Percentiles rank a stretch among this genome's conserved stretches.
Evolutionary conservation across 2,329 filamentous ascomycete genomes (phyloP).

Genomic region (Calonectria hongkongensis): DNA sequence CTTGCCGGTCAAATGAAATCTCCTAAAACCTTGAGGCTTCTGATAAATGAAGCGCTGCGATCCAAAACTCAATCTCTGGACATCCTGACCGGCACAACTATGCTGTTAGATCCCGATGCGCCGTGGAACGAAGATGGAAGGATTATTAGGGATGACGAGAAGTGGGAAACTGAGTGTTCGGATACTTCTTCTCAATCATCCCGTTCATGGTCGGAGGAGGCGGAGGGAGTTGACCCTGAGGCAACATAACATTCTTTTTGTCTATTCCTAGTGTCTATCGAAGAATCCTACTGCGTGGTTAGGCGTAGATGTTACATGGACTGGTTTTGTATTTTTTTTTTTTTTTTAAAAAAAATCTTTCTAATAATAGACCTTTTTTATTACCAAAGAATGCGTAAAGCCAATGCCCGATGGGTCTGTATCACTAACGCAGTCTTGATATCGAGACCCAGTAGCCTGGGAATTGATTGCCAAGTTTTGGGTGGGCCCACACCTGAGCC

Average conservation of each 20-base stretch:
- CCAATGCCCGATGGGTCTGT: too few relatives aligned
- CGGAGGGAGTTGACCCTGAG: too few relatives aligned
- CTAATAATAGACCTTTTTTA: too few relatives aligned
- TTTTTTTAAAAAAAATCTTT: too few relatives aligned
- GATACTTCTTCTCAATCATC: neutral
- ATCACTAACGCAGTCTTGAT: too few relatives aligned
- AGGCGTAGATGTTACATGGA: too few relatives aligned
- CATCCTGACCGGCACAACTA: constrained; percentile 47
- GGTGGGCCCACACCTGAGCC: neutral
- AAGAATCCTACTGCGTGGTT: too few relatives aligned
- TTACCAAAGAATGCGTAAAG: too few relatives aligned
- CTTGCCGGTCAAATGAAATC: constrained; percentile 42
- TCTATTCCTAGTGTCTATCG: too few relatives aligned
- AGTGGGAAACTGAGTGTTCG: constrained; percentile 37
- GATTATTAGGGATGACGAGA: constrained; percentile 35
- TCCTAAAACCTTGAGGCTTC: constrained; percentile 43
- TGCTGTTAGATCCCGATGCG: constrained; percentile 42
- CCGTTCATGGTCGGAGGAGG: neutral
- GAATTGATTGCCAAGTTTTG: neutral
- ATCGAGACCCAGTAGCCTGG: neutral
- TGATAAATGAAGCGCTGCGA: constrained; percentile 42
- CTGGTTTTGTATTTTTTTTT: too few relatives aligned
- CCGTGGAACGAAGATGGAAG: constrained; percentile 48
- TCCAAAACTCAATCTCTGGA: constrained; percentile 43
- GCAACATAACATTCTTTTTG: too few relatives aligned